Evolutionary conservation across 2,329 filamentous ascomycete species (phyloP), one percentile per base, ranked within the genome.

Genomic region (Nakataea oryzae): DNA sequence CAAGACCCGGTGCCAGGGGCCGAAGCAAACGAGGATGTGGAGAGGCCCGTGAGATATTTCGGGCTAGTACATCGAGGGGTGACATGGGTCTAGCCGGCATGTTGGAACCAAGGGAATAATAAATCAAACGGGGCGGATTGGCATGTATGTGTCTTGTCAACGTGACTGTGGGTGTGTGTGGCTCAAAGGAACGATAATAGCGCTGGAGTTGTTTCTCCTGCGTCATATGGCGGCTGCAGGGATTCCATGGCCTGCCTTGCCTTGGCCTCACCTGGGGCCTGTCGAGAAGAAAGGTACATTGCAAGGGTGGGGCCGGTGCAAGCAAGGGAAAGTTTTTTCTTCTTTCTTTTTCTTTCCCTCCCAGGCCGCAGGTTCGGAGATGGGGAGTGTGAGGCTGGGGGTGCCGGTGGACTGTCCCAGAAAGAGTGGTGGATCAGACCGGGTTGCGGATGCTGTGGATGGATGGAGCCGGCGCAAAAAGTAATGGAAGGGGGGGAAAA

Each of bases 221-320:
- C 70, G 71, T 73, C 71, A 73, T 72, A 69, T 68, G 67, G 64
- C 64, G 62, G 61, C 66, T 47, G 67, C 69, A 71, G 67, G 70
- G 70, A 67, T 70, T 54, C 61, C 34, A 50, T 59, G 34, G 32
- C 58, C 29, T 59, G 24, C 58, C 30, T 32, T 41, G 58, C 41
- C 17, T 54, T 54, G 26, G 11, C 54, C 13, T 55, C 27, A 55
- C 54, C 54, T 55, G 24, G 27, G 27, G 54, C n/a, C 24, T 24
- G 14, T 14, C 5, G 54, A 55, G 24, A 55, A 55, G 21, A 55
- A 26, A 24, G 24, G n/a, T 55, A 55, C 54, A 55, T 55, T 7
- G 24, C 54, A 55, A 28, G 54, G 27, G 13, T 55, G 54, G 24
- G 54, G 27, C 14, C 14, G 34, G 34, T 47, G 17, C 34, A 47